phyloP scores from a whole-genome alignment of 2,329 filamentous ascomycete genomes.

The Talaromyces sp. region DNA sequence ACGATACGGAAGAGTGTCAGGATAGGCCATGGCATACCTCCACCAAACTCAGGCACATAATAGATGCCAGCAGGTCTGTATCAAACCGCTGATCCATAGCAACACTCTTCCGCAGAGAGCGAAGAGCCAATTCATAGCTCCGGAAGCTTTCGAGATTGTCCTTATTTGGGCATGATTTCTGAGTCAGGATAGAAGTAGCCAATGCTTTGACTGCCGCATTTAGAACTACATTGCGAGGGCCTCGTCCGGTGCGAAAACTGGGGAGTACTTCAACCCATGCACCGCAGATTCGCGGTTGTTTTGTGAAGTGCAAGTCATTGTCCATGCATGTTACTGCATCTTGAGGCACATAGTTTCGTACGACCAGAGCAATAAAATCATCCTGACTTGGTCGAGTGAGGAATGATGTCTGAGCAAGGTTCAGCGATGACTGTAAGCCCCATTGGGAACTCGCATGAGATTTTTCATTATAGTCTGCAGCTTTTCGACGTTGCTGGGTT shows the following conservation, averaged over 20 bases:
- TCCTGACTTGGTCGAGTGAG: background rate
- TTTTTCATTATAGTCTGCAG: background rate
- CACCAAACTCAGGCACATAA: slow-evolving; percentile 34
- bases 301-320: slow-evolving; percentile 3
- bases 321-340: background rate
- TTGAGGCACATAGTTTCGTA: background rate
- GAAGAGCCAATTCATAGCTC: background rate
- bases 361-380: background rate
- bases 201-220: background rate
- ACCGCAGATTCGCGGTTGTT: slow-evolving; percentile 32
- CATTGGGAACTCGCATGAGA: background rate
- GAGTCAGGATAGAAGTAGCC: background rate
- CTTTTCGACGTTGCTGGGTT: background rate
- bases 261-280: slow-evolving; percentile 40
- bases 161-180: background rate
- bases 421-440: background rate
- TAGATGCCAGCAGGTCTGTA: slow-evolving; percentile 26
- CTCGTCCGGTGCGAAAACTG: slow-evolving; percentile 21
- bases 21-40: slow-evolving; percentile 20
- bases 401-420: background rate
- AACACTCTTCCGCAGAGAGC: slow-evolving; percentile 13
- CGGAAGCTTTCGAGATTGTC: background rate
- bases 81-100: slow-evolving; percentile 14
- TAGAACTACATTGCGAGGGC: slow-evolving; percentile 11
- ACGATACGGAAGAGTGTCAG: background rate